phyloP scores from a whole-genome alignment of 805 yeast genomes.

The Phaffomyces thermotolerans region DNA sequence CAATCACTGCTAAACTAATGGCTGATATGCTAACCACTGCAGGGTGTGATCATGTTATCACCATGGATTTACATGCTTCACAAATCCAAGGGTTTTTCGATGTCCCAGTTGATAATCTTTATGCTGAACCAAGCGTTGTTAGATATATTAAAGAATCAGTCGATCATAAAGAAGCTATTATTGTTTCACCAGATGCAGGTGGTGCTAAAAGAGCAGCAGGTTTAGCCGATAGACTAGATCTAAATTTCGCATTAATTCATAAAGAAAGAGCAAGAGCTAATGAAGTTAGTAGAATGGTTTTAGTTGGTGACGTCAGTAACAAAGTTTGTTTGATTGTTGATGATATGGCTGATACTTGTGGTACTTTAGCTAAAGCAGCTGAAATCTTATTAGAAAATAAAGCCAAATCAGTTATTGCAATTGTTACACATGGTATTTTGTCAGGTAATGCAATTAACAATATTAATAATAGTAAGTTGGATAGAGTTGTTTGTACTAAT shows the following conservation, averaged over 20 bases:
- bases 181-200: constrained; percentile 85
- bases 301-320: constrained; percentile 76
- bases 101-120: constrained; percentile 76
- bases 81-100: constrained; percentile 84
- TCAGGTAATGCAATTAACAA: constrained; percentile 69
- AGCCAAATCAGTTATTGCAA: constrained; percentile 70
- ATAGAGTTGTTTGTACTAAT: constrained; percentile 70
- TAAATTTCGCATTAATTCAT: constrained; percentile 78
- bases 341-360: constrained; percentile 90
- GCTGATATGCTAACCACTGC: constrained; percentile 79
- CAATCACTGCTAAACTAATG: constrained; percentile 78
- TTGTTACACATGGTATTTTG: constrained; percentile 76
- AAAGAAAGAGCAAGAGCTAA: constrained; percentile 80
- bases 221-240: constrained; percentile 69
- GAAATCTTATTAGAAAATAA: constrained; percentile 61
- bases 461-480: constrained; percentile 59
- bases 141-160: constrained; percentile 62
- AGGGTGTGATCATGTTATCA: constrained; percentile 80
- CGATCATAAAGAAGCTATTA: constrained; percentile 54
- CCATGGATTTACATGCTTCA: constrained; percentile 85
- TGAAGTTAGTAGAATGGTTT: constrained; percentile 77
- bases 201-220: constrained; percentile 89
- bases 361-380: constrained; percentile 77
- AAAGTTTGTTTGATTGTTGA: constrained; percentile 74
- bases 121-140: constrained; percentile 78